Evolutionary conservation across 306 rosid genomes (phyloP).

Genomic region (Rosa chinensis): DNA sequence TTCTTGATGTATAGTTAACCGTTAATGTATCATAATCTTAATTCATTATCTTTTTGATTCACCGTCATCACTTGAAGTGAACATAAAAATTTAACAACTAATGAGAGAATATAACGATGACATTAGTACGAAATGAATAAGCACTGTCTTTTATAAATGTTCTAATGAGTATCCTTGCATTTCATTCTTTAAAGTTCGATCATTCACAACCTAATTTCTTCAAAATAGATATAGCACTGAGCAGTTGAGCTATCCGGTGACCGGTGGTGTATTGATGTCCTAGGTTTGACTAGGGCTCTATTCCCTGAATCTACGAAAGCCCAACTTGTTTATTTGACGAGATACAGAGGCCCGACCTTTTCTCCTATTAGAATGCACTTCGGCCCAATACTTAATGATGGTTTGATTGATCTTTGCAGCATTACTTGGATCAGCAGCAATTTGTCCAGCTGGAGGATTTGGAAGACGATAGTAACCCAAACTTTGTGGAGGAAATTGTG

Average conservation of each 20-base stretch:
- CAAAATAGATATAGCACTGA: too few relatives aligned
- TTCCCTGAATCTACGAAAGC: neutral
- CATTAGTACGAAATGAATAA: neutral
- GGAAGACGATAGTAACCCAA: constrained; percentile 71
- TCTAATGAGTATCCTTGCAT: neutral
- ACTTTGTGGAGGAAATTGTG: constrained; percentile 79
- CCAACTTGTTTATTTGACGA: neutral
- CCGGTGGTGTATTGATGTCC: neutral
- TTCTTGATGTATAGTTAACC: neutral
- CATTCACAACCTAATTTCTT: neutral
- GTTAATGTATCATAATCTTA: neutral
- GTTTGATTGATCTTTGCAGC: constrained; percentile 34
- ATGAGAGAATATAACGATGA: neutral
- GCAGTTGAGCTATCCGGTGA: neutral
- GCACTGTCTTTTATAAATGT: neutral
- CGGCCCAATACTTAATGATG: neutral
- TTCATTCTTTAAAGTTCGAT: neutral
- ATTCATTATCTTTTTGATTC: neutral
- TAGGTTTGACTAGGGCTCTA: neutral
- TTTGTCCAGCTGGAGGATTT: constrained; percentile 73
- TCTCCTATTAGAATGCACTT: neutral
- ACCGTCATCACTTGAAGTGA: neutral
- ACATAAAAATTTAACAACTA: neutral
- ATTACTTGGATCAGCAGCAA: constrained; percentile 70
- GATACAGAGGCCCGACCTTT: neutral